phyloP scores from a whole-genome alignment of 1,139 yeast genomes.

The Nakaseomyces nivariensis region DNA sequence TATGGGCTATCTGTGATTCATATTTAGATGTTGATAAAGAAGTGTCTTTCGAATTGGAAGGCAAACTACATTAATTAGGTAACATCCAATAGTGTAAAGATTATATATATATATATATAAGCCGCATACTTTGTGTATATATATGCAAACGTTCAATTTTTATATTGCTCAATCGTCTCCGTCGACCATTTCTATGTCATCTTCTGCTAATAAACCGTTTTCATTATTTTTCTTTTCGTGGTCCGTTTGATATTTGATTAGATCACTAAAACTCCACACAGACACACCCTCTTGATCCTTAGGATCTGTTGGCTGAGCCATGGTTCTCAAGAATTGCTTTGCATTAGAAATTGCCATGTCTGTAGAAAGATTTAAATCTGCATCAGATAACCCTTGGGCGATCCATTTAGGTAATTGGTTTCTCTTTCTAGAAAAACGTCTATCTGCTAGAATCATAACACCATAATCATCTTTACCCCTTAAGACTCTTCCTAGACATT shows the following conservation, averaged over 20 bases:
- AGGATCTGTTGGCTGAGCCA: slow-evolving; percentile 90
- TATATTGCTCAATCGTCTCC: not conserved
- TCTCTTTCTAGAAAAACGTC: slow-evolving; percentile 80
- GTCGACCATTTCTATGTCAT: slow-evolving; percentile 12
- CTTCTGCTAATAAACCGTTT: slow-evolving; percentile 9
- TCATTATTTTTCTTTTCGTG: slow-evolving; percentile 27
- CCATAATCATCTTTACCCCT: slow-evolving; percentile 99
- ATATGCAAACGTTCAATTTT: not conserved
- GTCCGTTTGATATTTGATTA: slow-evolving; percentile 50
- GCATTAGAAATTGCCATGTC: slow-evolving; percentile 97
- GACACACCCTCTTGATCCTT: slow-evolving; percentile 92
- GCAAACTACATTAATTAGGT: slow-evolving; percentile 17
- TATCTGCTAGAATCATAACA: slow-evolving; percentile 93
- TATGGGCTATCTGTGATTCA: slow-evolving; percentile 89
- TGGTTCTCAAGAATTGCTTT: slow-evolving; percentile 77
- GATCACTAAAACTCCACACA: slow-evolving; percentile 77
- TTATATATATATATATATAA: too few relatives aligned
- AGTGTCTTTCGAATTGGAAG: slow-evolving; percentile 42
- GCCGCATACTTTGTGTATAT: not conserved
- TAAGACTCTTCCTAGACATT: slow-evolving; percentile 90
- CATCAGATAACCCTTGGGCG: slow-evolving; percentile 81
- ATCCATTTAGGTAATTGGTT: slow-evolving; percentile 95
- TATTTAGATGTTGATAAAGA: slow-evolving; percentile 89
- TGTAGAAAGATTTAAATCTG: slow-evolving; percentile 84
- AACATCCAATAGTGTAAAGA: not conserved